Evolutionary conservation across 768 basidiomycete genomes (phyloP), one percentile per base, ranked within the genome.

Genomic region (Phanerodontia chrysosporium): DNA sequence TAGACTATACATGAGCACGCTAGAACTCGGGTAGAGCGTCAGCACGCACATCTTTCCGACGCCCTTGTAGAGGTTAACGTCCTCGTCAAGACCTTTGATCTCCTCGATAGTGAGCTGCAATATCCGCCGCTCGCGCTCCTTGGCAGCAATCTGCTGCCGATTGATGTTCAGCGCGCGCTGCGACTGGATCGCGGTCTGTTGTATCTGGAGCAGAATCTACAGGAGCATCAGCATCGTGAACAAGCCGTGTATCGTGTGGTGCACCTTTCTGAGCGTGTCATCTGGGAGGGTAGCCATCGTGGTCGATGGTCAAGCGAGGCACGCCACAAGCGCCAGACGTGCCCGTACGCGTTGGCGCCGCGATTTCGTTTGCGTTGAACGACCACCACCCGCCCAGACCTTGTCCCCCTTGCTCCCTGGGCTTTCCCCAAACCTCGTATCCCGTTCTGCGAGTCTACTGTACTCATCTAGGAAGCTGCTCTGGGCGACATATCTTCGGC

Each of bases 121-220:
- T 53, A 96, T 94, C 61, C 90, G 85, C 28, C 90, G 83, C 72
- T 98, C 95, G 55, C 93, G 83, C 58, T 97, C 93, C 73, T 95
- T 97, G 29, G 82, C 76, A 13, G 83, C 69, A 45, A 83, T 81
- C 75, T 96, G 94, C 65, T 95, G 90, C 27, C 77, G 76, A 39
- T 91, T 82, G 55, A 90, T 58, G 63, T 82, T 84, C 51, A 95
- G 81, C 16, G 89, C 83, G 51, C 88, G 81, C 68, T 94, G 91
- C 4, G 95, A 93, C 68, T 89, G 85, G 22, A 95, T 76, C 14
- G 92, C 92, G 16, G 92, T 94, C 73, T 90, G 85, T 74, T 97
- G 95, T 58, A 97, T 95, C 78, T 96, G 95, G 45, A 89, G 76
- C 57, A 97, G 75, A 70, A 97, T 95, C 95, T 97, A 73, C 42